Percentiles rank a stretch among this genome's conserved stretches.
These are phyloP conservation scores for Nadsonia starkeyi-henricii DNA, from an alignment of 1,139 yeast species.

Conservation along the genomic window DNA sequence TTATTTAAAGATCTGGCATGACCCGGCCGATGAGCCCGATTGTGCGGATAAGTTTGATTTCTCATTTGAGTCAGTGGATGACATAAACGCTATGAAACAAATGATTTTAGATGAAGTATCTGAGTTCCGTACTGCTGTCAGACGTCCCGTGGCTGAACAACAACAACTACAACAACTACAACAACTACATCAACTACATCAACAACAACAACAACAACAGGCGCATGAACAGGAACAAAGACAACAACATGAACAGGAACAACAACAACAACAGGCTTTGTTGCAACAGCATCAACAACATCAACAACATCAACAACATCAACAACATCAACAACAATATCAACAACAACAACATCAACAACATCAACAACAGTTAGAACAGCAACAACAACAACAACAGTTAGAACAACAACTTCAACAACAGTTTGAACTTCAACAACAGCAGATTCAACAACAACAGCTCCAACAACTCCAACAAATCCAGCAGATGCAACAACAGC, in stretches of 20 bases:
- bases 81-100: constrained; percentile 57
- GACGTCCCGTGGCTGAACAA: constrained; percentile 37
- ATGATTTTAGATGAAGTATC: constrained; percentile 75
- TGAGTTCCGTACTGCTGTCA: constrained; percentile 62
- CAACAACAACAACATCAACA: constrained; percentile 17
- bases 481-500: constrained; percentile 17
- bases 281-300: constrained; percentile 13
- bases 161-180: constrained; percentile 13
- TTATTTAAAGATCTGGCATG: constrained; percentile 88
- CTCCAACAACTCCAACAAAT: constrained; percentile 14
- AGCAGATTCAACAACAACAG: constrained; percentile 12
- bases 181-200: constrained; percentile 13
- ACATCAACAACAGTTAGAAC: constrained; percentile 17
- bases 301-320: constrained; percentile 12
- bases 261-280: constrained; percentile 12
- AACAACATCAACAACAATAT: constrained; percentile 17
- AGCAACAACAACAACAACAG: constrained; percentile 12
- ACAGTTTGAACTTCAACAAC: constrained; percentile 5
- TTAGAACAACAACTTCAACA: constrained; percentile 8
- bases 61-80: constrained; percentile 77
- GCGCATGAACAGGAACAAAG: constrained; percentile 8
- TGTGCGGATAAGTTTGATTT: constrained; percentile 80
- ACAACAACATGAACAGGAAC: constrained; percentile 12
- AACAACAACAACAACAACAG: constrained; percentile 14
- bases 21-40: constrained; percentile 85